Evolutionary conservation across 352 stramenopile genomes (phyloP).

Genomic region (Peronospora tabacina): DNA sequence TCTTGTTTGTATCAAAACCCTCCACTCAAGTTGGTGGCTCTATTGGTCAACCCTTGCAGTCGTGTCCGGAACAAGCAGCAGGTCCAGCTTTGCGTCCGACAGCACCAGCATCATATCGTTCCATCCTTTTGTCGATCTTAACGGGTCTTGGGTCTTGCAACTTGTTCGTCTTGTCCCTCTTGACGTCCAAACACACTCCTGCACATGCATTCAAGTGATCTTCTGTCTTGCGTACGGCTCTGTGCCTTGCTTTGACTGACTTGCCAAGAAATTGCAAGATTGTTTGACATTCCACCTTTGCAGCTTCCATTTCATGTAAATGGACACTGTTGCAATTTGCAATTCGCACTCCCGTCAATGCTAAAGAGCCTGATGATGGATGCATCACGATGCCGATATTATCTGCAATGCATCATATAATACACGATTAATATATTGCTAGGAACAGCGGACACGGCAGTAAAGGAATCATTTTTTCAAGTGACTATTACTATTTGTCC

Average conservation of each 20-base stretch:
- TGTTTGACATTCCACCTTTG: too few species aligned
- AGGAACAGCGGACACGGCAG: too few species aligned
- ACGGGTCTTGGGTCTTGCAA: background rate
- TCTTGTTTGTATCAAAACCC: slow-evolving; percentile 24
- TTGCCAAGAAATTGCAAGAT: slow-evolving; percentile 11
- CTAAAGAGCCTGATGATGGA: too few species aligned
- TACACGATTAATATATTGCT: too few species aligned
- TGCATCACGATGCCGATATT: too few species aligned
- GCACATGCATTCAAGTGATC: slow-evolving; percentile 53
- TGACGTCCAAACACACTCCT: slow-evolving; percentile 8
- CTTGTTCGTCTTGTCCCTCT: background rate
- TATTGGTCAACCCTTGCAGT: slow-evolving; percentile 37
- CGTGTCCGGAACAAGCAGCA: slow-evolving; percentile 45
- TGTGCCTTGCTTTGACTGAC: slow-evolving; percentile 3
- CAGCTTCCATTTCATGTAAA: too few species aligned
- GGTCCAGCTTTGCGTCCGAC: slow-evolving; percentile 64
- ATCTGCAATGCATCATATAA: too few species aligned
- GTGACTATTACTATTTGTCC: too few species aligned
- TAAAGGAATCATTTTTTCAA: too few species aligned
- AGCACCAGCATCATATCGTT: slow-evolving; percentile 1
- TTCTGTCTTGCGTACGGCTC: background rate
- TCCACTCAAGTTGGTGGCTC: slow-evolving; percentile 49
- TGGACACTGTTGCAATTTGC: too few species aligned
- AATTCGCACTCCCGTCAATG: too few species aligned
- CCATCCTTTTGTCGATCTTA: background rate